Conservation (phyloP, 371 early-diverging fungal genomes). For the Rhizopus arrhizus region DNA sequence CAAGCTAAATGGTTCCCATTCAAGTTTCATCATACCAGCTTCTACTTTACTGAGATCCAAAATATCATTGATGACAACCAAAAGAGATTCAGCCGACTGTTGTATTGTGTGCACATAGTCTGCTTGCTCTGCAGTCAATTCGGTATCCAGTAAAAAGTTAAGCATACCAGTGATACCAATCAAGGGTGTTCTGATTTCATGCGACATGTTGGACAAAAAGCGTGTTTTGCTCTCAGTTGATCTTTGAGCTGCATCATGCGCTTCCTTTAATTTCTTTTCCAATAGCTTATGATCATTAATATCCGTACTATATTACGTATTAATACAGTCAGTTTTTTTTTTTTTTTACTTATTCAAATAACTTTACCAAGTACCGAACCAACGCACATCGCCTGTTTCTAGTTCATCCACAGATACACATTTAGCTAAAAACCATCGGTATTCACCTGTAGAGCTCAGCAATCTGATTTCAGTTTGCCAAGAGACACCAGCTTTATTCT, state of each 20-base stretch:
- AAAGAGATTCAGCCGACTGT: conserved; percentile 63
- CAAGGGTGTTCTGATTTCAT: conserved; percentile 69
- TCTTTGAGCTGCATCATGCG: conserved; percentile 69
- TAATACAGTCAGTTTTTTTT: conserved; percentile 1
- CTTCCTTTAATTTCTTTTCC: conserved; percentile 68
- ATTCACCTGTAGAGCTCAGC: conserved; percentile 49
- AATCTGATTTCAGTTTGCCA: conserved; percentile 64
- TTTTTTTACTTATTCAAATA: neutral
- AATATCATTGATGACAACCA: conserved; percentile 73
- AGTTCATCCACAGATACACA: conserved; percentile 63
- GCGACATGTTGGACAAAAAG: conserved; percentile 71
- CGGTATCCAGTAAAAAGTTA: conserved; percentile 65
- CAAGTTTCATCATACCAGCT: conserved; percentile 73
- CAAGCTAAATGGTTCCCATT: conserved; percentile 63
- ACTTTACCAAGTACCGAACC: conserved; percentile 69
- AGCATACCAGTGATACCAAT: conserved; percentile 72
- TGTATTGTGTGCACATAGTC: conserved; percentile 70
- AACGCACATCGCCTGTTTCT: conserved; percentile 59
- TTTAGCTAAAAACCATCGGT: conserved; percentile 68
- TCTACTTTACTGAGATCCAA: conserved; percentile 72
- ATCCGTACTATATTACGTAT: conserved; percentile 46
- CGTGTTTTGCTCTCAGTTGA: conserved; percentile 73
- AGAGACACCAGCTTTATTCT: conserved; percentile 49
- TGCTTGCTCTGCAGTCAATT: conserved; percentile 62
- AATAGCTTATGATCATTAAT: conserved; percentile 67